Base-by-base conservation (phyloP, 2,329 filamentous ascomycete genomes). In the Dothistroma pini region DNA sequence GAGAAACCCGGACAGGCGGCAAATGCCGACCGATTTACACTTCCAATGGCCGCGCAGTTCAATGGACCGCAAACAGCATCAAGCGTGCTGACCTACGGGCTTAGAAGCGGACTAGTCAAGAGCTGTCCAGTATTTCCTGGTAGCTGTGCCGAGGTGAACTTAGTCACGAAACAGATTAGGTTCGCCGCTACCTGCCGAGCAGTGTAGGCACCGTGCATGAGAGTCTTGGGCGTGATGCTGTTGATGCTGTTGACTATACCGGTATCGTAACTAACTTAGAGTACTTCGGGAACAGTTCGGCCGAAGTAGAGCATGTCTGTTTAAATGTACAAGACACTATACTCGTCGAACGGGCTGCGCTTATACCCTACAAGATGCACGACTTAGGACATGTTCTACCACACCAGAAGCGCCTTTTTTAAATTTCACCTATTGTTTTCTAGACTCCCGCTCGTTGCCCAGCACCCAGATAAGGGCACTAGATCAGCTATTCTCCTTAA, bases 151-250 rank as follows among this genome's bases (percentile, higher is more conserved):
- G 58, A 54, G 12, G 64, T 64, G 54, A 68, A 70, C 56, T 63
- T 63, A 11, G 56, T 38, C 12, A 61, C 68, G 63, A 71, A 71
- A 62, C 70, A 72, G 32, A 69, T 21, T 0, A 70, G 70, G 66
- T 65, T 71, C 31, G 53, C 52, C 34, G 67, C 66, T 22, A 63
- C 63, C 58, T 71, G 64, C 14, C 70, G 60, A 6, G 71, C 63
- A 61, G 79, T 82, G 59, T 79, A 77, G 0, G 81, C 74, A 25
- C 77, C 77, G 55, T 70, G 72, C 34, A 75, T 76, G 16, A 79
- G 59, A 50, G 73, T 65, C 11, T 54, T 63, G 7, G 74, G 54
- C 61, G 75, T 68, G 62, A 77, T 60, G 21, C 66, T 64, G 34
- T 67, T 66, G 69, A 72, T 76, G 35, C 67, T 69, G 64, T 77